Evolutionary conservation across 768 basidiomycete species (phyloP).

Genomic region (Phlebiopsis flavidoalba): DNA sequence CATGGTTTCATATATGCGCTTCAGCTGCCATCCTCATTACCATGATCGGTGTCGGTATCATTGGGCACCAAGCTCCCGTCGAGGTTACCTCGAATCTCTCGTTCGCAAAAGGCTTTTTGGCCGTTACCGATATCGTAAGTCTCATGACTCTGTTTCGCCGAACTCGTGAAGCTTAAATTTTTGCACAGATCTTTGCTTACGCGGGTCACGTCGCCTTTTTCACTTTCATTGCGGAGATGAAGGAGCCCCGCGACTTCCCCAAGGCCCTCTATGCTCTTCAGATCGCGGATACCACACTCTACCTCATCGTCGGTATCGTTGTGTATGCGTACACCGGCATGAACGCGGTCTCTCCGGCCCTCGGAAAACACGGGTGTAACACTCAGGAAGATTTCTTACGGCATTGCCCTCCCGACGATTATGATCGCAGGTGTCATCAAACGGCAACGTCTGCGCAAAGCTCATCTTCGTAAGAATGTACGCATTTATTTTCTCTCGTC

Average conservation of each 20-base stretch:
- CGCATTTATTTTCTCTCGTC: neutral
- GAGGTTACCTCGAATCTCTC: constrained; percentile 15
- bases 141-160: neutral
- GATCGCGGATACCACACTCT: constrained; percentile 25
- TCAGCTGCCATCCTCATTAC: constrained; percentile 26
- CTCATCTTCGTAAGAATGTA: constrained; percentile 23
- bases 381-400: constrained; percentile 23
- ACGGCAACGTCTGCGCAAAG: constrained; percentile 28
- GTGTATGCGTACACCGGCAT: constrained; percentile 23
- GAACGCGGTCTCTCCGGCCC: constrained; percentile 24
- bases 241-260: constrained; percentile 24
- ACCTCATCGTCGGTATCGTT: constrained; percentile 26
- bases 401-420: constrained; percentile 27
- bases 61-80: constrained; percentile 19
- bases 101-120: constrained; percentile 23
- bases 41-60: constrained; percentile 26
- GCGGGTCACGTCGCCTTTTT: constrained; percentile 27
- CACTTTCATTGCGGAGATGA: constrained; percentile 28
- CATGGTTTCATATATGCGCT: neutral
- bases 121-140: constrained; percentile 26
- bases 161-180: neutral
- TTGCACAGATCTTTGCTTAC: constrained; percentile 24
- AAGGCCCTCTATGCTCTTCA: constrained; percentile 26
- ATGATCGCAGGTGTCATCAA: constrained; percentile 27
- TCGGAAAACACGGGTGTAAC: constrained; percentile 24